These are phyloP conservation scores for Sordariomycetes sp. DNA, from an alignment of 2,329 filamentous ascomycete species.

Conservation along the genomic window DNA sequence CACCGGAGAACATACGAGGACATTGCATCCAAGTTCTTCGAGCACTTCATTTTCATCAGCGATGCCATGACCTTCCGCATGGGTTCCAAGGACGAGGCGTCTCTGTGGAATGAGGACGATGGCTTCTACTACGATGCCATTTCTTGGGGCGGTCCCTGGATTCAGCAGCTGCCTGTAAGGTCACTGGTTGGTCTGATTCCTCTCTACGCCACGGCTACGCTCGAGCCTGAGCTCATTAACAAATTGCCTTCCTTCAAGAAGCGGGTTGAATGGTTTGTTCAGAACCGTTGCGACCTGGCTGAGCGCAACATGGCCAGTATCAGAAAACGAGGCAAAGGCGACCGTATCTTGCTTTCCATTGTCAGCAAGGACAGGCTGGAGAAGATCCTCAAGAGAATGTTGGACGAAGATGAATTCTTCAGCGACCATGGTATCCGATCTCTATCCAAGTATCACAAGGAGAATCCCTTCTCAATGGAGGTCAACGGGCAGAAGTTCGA, in stretches of 20 bases:
- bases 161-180: constrained; percentile 82
- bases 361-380: constrained; percentile 89
- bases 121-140: constrained; percentile 99
- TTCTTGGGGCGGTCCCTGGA: constrained; percentile 88
- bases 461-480: constrained; percentile 89
- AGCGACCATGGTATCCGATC: constrained; percentile 86
- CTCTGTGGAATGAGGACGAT: constrained; percentile 92
- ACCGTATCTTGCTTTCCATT: constrained; percentile 78
- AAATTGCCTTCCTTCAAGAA: constrained; percentile 89
- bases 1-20: constrained; percentile 94
- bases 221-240: constrained; percentile 90
- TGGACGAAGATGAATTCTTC: constrained; percentile 89
- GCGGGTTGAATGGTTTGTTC: constrained; percentile 87
- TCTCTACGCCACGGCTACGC: constrained; percentile 81
- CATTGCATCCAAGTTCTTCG: constrained; percentile 96
- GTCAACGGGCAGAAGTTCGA: constrained; percentile 86
- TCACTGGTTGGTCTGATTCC: constrained; percentile 92
- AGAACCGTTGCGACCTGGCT: constrained; percentile 76
- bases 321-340: constrained; percentile 78
- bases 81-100: constrained; percentile 63
- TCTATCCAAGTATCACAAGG: constrained; percentile 82
- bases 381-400: constrained; percentile 83
- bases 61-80: constrained; percentile 88
- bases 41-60: constrained; percentile 96
- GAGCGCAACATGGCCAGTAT: constrained; percentile 95